Evolutionary conservation across 352 stramenopile species (phyloP).

Genomic region (Thalassiosira exigua): DNA sequence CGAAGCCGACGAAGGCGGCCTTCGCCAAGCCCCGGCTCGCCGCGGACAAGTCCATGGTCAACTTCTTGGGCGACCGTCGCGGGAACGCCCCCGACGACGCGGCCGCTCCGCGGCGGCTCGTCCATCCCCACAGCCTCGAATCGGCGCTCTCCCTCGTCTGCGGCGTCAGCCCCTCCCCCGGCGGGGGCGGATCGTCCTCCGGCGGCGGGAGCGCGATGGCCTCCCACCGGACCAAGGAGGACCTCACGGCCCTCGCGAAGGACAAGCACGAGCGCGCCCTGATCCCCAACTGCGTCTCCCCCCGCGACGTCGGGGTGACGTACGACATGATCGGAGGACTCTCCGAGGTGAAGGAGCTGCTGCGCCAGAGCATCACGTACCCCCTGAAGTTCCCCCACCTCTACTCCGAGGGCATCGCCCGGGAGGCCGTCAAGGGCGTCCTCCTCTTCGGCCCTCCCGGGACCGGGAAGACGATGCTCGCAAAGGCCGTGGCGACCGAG

Average conservation of each 20-base stretch:
- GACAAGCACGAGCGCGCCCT: conserved; percentile 88
- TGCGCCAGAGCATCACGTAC: conserved; percentile 90
- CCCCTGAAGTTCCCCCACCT: conserved; percentile 89
- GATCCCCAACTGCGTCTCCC: conserved; percentile 83
- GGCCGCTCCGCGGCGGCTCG: conserved; percentile 40
- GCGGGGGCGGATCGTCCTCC: conserved; percentile 62
- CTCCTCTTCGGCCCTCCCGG: conserved; percentile 86
- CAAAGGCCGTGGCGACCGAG: conserved; percentile 91
- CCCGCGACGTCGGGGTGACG: conserved; percentile 89
- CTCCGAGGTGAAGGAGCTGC: conserved; percentile 87
- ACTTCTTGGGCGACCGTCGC: conserved; percentile 41
- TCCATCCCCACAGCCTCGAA: conserved; percentile 82
- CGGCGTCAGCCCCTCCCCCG: conserved; percentile 74
- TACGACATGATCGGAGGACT: conserved; percentile 91
- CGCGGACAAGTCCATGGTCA: conserved; percentile 52
- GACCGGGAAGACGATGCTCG: conserved; percentile 89
- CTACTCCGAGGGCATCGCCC: conserved; percentile 88
- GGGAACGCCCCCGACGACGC: conserved; percentile 18
- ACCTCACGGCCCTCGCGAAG: conserved; percentile 80
- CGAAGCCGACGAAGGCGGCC: conserved; percentile 10
- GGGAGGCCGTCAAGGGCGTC: conserved; percentile 89
- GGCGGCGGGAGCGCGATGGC: conserved; percentile 37
- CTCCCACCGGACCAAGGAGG: conserved; percentile 75
- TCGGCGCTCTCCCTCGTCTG: conserved; percentile 73
- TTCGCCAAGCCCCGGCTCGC: conserved; percentile 5